Evolutionary conservation across 257 asterid species (phyloP), one percentile per base, ranked within the genome.

Genomic region (Ophiorrhiza pumila): DNA sequence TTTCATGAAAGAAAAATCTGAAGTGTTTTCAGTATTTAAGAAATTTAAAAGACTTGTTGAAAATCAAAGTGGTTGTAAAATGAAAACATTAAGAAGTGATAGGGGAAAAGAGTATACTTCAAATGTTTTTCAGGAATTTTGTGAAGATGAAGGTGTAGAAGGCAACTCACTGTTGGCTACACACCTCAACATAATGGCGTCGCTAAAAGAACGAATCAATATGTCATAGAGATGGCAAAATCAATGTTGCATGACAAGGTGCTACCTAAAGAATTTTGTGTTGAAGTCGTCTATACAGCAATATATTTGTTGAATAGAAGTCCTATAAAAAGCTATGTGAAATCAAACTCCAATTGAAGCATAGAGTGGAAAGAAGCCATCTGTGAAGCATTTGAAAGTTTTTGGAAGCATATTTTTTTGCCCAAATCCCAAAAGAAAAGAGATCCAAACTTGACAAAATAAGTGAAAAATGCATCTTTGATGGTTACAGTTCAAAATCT

Each of bases 101-200:
- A 12, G 50, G 32, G 70, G 62, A 45, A 63, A 72, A 34, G 69
- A 72, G 3, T 72, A 72, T 22, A 61, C 69, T 43, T 46, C 57
- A 50, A 50, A 50, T 50, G 27, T 1, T 53, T n/a, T n/a, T 27
- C n/a, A 8, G n/a, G 32, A 53, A 53, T 53, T 53, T 53, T 53
- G 32, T 53, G 60, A 53, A 53, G 7, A 52, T 52, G 52, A 56
- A 35, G 74, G 56, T 4, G 31, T 55, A 17, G 66, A 71, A 71
- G 57, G 55, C 67, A 71, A 31, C 39, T 56, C 59, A 42, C 66
- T 4, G 17, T 70, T 42, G 18, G 74, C 22, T 27, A 56, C 41
- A 71, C 41, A 17, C 42, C 43, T 52, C 42, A 15, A 27, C 22
- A 39, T 55, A 71, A 71, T 39, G 42, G 25, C 4, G 41, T 13